Evolutionary conservation across 768 basidiomycete species (phyloP).

Genomic region (Trametes cingulata): DNA sequence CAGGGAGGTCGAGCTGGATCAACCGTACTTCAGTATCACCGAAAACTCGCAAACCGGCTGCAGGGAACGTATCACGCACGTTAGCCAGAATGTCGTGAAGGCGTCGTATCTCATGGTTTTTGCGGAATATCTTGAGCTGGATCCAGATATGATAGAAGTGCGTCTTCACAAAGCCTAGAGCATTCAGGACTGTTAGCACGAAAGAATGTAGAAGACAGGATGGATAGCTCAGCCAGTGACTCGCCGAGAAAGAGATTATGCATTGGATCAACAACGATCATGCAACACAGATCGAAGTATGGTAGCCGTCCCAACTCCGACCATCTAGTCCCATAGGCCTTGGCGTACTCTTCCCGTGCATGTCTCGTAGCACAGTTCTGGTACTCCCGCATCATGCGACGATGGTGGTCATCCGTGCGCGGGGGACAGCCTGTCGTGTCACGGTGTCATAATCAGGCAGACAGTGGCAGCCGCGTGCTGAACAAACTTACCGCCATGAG

Average conservation of each 20-base stretch:
- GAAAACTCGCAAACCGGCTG: not conserved
- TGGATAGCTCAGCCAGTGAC: not conserved
- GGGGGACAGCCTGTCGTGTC: conserved; percentile 13
- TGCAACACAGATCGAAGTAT: conserved; percentile 16
- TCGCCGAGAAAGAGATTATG: conserved; percentile 20
- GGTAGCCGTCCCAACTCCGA: conserved; percentile 11
- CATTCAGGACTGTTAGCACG: too few species aligned
- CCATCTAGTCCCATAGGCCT: conserved; percentile 8
- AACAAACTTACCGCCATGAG: conserved; percentile 19
- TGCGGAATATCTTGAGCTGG: conserved; percentile 11
- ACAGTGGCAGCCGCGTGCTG: not conserved
- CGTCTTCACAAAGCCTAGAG: conserved; percentile 14
- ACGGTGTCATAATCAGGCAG: too few species aligned
- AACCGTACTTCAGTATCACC: too few species aligned
- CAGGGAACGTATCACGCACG: not conserved
- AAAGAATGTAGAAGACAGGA: not conserved
- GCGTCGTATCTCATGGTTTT: conserved; percentile 4
- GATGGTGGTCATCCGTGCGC: conserved; percentile 23
- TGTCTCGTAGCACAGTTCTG: not conserved
- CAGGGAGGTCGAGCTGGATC: conserved; percentile 30
- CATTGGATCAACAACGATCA: conserved; percentile 20
- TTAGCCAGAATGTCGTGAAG: conserved; percentile 14
- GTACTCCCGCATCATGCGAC: conserved; percentile 12
- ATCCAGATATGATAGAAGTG: conserved; percentile 21
- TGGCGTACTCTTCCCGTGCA: conserved; percentile 6